These are phyloP conservation scores for Conoideocrella luteorostrata DNA, from an alignment of 2,329 filamentous ascomycete species.

Conservation along the genomic window DNA sequence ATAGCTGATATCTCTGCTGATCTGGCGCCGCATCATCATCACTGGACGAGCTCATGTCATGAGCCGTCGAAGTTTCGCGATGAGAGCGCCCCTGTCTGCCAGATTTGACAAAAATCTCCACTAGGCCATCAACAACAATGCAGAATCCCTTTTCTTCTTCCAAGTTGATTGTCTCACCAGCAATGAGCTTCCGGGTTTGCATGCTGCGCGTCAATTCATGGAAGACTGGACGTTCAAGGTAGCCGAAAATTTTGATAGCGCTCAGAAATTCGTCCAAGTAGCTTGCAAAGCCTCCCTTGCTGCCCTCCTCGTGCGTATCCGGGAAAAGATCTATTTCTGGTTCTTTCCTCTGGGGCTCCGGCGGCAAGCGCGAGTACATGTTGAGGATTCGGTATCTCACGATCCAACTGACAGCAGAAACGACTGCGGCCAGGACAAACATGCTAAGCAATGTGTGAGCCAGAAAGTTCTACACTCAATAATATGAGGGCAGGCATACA, in stretches of 20 bases:
- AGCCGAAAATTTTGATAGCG: conserved; percentile 98
- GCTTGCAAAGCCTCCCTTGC: conserved; percentile 86
- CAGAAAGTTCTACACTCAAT: conserved; percentile 1
- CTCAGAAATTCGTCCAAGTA: conserved; percentile 97
- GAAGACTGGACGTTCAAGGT: conserved; percentile 91
- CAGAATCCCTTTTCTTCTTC: conserved; percentile 99
- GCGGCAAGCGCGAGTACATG: conserved; percentile 90
- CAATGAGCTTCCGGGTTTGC: conserved; percentile 95
- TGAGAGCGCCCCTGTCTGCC: conserved; percentile 30
- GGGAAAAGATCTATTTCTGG: conserved; percentile 93
- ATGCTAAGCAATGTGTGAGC: conserved; percentile 42
- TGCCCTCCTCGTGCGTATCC: conserved; percentile 81
- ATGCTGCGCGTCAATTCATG: conserved; percentile 96
- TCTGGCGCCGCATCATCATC: conserved; percentile 64
- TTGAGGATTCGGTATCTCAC: conserved; percentile 93
- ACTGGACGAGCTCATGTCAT: conserved; percentile 38
- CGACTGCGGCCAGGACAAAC: conserved; percentile 67
- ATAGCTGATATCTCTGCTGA: conserved; percentile 83
- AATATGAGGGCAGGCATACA: conserved; percentile 48
- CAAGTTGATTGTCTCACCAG: conserved; percentile 87
- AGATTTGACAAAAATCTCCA: conserved; percentile 98
- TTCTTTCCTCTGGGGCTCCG: conserved; percentile 92
- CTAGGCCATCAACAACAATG: conserved; percentile 89
- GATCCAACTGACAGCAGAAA: conserved; percentile 87
- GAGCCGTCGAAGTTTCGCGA: conserved; percentile 21